Percentiles rank a stretch among this genome's conserved stretches.
Evolutionary conservation across 345 rosid genomes (phyloP).

Genomic region (Melastoma malabathricum): DNA sequence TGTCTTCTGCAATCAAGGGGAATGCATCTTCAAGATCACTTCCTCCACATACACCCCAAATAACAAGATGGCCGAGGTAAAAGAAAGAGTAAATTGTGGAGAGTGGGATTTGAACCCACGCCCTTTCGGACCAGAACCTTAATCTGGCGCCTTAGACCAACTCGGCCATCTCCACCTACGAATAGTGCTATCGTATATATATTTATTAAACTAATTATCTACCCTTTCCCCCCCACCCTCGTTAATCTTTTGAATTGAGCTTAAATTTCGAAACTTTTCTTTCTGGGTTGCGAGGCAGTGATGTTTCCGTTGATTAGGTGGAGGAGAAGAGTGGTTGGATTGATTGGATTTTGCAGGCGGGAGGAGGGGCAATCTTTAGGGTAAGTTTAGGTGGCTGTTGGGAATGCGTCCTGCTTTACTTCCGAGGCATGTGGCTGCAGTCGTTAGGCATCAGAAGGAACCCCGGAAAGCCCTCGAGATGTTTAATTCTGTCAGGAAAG

Average conservation of each 20-base stretch:
- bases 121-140: slow-evolving; percentile 96
- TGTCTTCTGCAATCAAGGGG: no score
- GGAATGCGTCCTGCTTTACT: slow-evolving; percentile 52
- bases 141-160: slow-evolving; percentile 98
- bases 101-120: slow-evolving; percentile 95
- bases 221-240: not conserved
- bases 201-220: no score
- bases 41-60: no score
- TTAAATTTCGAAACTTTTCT: not conserved
- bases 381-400: not conserved
- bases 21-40: no score
- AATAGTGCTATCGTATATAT: no score
- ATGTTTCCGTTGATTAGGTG: not conserved
- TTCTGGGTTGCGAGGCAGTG: not conserved
- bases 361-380: not conserved
- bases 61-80: no score
- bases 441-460: slow-evolving; percentile 56
- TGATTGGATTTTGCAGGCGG: not conserved
- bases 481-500: slow-evolving; percentile 60
- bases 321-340: not conserved
- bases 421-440: slow-evolving; percentile 71
- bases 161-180: slow-evolving; percentile 43
- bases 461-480: slow-evolving; percentile 58
- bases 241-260: not conserved
- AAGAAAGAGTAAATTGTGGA: slow-evolving; percentile 22